Base-by-base conservation (phyloP, 805 yeast species). In the Dipodascus albidus region DNA sequence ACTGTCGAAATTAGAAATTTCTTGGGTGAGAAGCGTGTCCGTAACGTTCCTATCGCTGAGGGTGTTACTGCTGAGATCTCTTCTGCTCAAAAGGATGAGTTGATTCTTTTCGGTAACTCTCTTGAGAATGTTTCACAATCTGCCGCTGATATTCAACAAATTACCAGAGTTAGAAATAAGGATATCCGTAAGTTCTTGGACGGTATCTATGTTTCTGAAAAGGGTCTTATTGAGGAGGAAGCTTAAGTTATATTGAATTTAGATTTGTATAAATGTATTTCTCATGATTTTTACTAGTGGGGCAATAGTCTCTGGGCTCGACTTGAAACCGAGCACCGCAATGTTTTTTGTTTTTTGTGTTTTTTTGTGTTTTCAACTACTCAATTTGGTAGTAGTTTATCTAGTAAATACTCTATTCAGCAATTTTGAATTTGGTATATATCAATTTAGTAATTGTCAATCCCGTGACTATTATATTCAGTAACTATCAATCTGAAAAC, bases 141-240 rank as follows among this genome's bases (percentile, higher is more conserved):
- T 71, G 93, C 96, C 76, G 99, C 99, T 70, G 96, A 89, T 73
- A 81, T 93, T 69, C 96, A 91, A 79, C 98, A 91, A 81, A 82
- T 82, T 76, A 89, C 97, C 82, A 83, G 95, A 76, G 98, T 89
- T 73, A 87, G 96, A 82, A 91, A 91, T 93, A 93, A 93, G 91
- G 99, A 91, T 93, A 91, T 93, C 90, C 87, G 99, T 80, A 91
- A 91, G 83, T 91, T 91, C 84, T 86, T 93, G 82, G 99, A 95
- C 77, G 99, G 99, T 89, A 90, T 91, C 80, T 91, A 91, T 77
- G 99, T 91, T 69, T 90, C 97, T 65, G 95, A 86, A 79, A 86
- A 85, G 78, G 96, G 96, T 70, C 78, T 79, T 74, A 80, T 91
- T 72, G 85, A 76, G 62, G 87, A 83, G 73, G 90, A 83, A 49